Conservation (phyloP, 768 basidiomycete species). For the Mrakia gelida region DNA sequence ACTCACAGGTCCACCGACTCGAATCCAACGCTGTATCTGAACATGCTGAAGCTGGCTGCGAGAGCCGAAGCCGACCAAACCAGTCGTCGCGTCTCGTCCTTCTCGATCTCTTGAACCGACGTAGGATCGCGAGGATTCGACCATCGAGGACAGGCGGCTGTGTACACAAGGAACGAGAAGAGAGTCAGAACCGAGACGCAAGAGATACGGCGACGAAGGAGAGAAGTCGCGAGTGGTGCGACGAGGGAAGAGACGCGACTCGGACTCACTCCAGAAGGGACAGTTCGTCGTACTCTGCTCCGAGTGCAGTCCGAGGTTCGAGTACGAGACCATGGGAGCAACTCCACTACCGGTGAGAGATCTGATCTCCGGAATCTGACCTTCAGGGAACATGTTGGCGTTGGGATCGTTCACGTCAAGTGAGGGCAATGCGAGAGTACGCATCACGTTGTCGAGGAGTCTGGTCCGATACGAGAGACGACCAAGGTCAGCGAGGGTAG, state of each 20-base stretch:
- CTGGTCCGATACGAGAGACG: neutral
- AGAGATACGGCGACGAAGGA: neutral
- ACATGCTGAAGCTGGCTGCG: conserved; percentile 26
- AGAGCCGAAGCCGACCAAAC: conserved; percentile 21
- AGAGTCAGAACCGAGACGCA: neutral
- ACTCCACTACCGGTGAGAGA: neutral
- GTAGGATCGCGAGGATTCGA: neutral
- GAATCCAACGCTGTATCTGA: conserved; percentile 3
- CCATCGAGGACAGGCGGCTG: conserved; percentile 32
- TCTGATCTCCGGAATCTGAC: conserved; percentile 13
- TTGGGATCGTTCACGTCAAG: conserved; percentile 20
- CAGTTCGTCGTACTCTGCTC: conserved; percentile 23
- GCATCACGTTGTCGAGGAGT: conserved; percentile 25
- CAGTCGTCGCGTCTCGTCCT: conserved; percentile 24
- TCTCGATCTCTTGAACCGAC: conserved; percentile 16
- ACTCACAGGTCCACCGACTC: neutral
- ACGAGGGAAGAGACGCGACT: too few species aligned
- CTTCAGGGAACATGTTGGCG: neutral
- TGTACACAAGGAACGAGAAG: too few species aligned
- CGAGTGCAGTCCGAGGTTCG: conserved; percentile 7
- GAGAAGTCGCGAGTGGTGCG: neutral
- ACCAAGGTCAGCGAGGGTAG: neutral
- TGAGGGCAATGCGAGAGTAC: conserved; percentile 13
- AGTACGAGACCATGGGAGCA: neutral
- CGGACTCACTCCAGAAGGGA: conserved; percentile 29